Percentiles rank a stretch among this genome's conserved stretches.
Conservation (phyloP, 2,329 filamentous ascomycete species). For the Xylaria multiplex region DNA sequence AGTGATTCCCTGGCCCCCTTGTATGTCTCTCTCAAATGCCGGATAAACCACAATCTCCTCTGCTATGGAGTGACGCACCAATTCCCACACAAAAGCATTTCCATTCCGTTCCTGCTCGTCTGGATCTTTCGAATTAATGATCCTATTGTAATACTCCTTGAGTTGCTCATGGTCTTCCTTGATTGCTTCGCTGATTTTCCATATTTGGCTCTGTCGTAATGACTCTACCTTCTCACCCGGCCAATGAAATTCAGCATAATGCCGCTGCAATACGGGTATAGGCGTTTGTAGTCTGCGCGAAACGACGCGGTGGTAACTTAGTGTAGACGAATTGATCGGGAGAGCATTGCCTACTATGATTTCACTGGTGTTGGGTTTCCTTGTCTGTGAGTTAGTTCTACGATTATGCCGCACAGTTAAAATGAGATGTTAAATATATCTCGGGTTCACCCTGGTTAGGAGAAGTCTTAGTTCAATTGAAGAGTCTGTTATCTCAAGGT, state of each 20-base stretch:
- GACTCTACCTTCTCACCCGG: conserved; percentile 27
- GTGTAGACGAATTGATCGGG: conserved; percentile 5
- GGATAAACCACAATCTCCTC: conserved; percentile 63
- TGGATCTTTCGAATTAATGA: conserved; percentile 53
- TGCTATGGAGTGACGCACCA: conserved; percentile 61
- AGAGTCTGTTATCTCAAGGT: too few species aligned
- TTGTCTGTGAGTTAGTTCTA: not conserved
- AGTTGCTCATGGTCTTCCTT: conserved; percentile 42
- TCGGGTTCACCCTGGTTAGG: not conserved
- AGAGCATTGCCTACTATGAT: conserved; percentile 15
- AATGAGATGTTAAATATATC: not conserved
- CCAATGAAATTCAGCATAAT: conserved; percentile 25
- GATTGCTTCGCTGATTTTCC: conserved; percentile 32
- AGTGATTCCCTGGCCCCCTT: conserved; percentile 52
- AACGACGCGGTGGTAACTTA: not conserved
- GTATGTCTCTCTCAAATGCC: conserved; percentile 55
- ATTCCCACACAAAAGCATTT: conserved; percentile 64
- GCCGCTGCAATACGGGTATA: not conserved
- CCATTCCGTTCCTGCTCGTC: conserved; percentile 57
- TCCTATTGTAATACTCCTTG: conserved; percentile 53
- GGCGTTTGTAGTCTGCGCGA: not conserved
- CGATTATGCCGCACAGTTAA: not conserved
- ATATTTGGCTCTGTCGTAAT: conserved; percentile 24
- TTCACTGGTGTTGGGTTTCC: not conserved
- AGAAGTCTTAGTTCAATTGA: not conserved